Base-by-base conservation (phyloP, 768 basidiomycete genomes). In the Inosperma sp. region DNA sequence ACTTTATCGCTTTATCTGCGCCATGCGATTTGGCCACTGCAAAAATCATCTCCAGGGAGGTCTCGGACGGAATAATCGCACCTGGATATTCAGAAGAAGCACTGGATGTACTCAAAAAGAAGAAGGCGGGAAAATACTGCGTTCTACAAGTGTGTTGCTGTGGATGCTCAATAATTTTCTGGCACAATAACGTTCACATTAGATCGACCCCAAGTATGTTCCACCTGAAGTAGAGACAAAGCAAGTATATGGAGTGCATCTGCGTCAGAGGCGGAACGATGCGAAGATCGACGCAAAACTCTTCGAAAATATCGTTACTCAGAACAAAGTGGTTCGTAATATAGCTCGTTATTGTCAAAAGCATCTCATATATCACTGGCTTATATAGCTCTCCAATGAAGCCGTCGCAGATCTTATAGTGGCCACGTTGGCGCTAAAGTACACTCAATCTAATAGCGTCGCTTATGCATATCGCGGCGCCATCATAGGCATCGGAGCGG, bases 381-480 rank as follows among this genome's bases (percentile, higher is more conserved):
- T n/a, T n/a, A n/a, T 37, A 61, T 35, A 95, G 90, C 78, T 97
- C 12, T 83, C 93, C 10, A 59, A 73, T 21, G 69, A 78, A 31
- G 95, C 93, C 2, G 60, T 89, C 48, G 90, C 80, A n/a, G 96
- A 98, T 66, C 75, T 99, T 52, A 90, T 94, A 58, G 91, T 98
- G 50, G 95, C 96, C 25, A 98, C 96, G 9, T 83, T 97, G 19
- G 88, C 95, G 1, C 79, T 98, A 61, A 99, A 98, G 68, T 99
- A 98, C 77, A 99, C 96, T 1, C 96, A 98, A 67, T 99, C 96
- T 43, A 98, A 99, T 78, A 94, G 91, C 55, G 96, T 99, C 46
- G 87, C 95, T 25, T 99, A 96, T 64, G 92, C 94, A 1, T 85
- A 83, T 61, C 86, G 83, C 61, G 96, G 96, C 10, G 83, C 93